Evolutionary conservation across 129 eudicot species (phyloP).

Genomic region (Heracleum sosnowskyi): DNA sequence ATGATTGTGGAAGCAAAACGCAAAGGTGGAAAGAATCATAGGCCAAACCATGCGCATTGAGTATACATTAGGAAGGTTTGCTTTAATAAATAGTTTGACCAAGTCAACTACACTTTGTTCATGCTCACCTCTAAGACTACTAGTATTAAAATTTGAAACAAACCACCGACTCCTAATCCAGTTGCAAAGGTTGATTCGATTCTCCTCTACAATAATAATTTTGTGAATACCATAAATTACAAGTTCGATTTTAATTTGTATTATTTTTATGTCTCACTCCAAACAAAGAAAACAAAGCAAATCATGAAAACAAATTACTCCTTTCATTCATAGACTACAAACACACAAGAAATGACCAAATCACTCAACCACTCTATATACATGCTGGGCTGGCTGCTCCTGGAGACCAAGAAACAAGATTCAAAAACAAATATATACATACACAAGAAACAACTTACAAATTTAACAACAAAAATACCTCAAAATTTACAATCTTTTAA

Average conservation of each 20-base stretch:
- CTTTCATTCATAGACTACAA: background rate
- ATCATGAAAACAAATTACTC: background rate
- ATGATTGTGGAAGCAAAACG: constrained; percentile 1
- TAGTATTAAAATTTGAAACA: no score
- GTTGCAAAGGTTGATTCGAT: no score
- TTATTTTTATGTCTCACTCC: no score
- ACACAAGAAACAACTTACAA: background rate
- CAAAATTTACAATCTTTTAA: background rate
- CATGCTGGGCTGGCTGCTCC: background rate
- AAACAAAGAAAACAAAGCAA: no score
- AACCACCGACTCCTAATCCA: no score
- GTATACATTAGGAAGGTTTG: background rate
- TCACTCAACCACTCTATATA: background rate
- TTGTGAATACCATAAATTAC: no score
- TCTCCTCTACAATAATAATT: no score
- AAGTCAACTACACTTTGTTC: background rate
- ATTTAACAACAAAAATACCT: no score
- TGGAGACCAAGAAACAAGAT: background rate
- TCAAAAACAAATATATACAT: background rate
- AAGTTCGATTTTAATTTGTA: no score
- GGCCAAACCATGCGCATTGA: background rate
- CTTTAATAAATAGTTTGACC: background rate
- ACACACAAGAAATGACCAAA: background rate
- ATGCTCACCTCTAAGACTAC: background rate
- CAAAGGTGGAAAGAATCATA: background rate